Conservation (phyloP, 257 asterid species). For the Mitragyna speciosa region DNA sequence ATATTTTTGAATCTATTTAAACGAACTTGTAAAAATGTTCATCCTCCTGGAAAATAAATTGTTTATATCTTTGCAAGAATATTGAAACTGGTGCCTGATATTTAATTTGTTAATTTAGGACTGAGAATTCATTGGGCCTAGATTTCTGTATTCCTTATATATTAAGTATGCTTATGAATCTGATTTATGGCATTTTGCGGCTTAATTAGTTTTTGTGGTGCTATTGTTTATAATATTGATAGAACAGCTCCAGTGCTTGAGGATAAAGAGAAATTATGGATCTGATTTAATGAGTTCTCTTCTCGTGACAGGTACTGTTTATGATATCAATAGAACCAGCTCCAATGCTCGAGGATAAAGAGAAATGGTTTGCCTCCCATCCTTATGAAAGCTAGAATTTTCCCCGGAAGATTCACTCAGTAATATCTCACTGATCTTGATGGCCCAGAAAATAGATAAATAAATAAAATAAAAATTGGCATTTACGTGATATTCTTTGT, state of each 20-base stretch:
- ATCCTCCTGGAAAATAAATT: not conserved
- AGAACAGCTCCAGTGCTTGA: too few relatives aligned
- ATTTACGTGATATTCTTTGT: not conserved
- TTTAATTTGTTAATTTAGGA: not conserved
- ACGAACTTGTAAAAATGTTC: not conserved
- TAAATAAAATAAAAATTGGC: not conserved
- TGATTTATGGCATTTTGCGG: conserved; percentile 16
- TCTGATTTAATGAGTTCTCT: conserved; percentile 32
- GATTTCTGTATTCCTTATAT: not conserved
- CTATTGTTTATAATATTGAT: too few relatives aligned
- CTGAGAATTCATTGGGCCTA: not conserved
- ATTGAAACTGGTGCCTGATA: not conserved
- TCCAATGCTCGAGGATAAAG: conserved; percentile 99
- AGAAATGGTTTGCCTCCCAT: conserved; percentile 72
- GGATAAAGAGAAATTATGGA: too few relatives aligned
- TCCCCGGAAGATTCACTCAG: not conserved
- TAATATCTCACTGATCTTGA: not conserved
- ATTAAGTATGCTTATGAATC: not conserved
- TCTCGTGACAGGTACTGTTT: conserved; percentile 74
- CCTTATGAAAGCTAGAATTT: conserved; percentile 22
- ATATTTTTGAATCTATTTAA: not conserved
- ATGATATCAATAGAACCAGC: conserved; percentile 98
- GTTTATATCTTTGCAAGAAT: not conserved
- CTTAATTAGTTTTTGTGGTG: too few relatives aligned
- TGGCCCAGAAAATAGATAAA: not conserved